Base-by-base conservation (phyloP, 148 eudicot species). In the Rhododendron henanense region DNA sequence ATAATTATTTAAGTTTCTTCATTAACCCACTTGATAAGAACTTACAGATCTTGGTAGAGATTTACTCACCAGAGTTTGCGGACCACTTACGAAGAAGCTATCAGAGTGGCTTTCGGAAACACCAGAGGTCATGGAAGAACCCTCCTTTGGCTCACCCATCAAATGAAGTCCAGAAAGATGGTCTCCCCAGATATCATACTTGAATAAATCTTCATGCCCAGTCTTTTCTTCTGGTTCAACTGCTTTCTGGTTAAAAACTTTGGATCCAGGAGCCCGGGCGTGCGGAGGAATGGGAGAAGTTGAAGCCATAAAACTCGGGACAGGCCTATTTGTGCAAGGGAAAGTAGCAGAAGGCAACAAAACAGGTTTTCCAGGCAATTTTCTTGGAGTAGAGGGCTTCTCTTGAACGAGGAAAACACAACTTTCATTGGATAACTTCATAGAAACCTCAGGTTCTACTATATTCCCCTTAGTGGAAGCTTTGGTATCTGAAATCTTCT, bases 171-270 rank as follows among this genome's bases (percentile, higher is more conserved):
- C 92, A 85, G 92, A 92, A 67, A 96, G 93, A 90, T 96, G 98
- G 83, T 91, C 90, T 65, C 97, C 99, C 98, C 98, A 96, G 31
- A 96, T 93, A 84, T 94, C 94, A 90, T 95, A 96, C 61, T 85
- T 87, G 84, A 88, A 93, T 51, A 85, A 90, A 83, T 92, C 92
- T 78, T 88, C 91, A 69, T 44, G 28, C 82, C 87, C 81, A n/a
- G 51, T 45, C 33, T 85, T 79, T 41, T 86, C 88, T 86, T 88
- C 92, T 61, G 85, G 18, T 88, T 84, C 69, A 89, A 83, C 88
- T 55, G 85, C 67, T 84, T 85, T 91, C 33, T 77, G 83, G 55
- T 85, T 65, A 19, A 28, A 45, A 39, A 88, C 87, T 87, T 89
- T 92, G 79, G 95, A 91, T 63, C 98, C 97, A 73, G 98, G 98